Evolutionary conservation across 805 yeast genomes (phyloP).

Genomic region (Metschnikowia continentalis): DNA sequence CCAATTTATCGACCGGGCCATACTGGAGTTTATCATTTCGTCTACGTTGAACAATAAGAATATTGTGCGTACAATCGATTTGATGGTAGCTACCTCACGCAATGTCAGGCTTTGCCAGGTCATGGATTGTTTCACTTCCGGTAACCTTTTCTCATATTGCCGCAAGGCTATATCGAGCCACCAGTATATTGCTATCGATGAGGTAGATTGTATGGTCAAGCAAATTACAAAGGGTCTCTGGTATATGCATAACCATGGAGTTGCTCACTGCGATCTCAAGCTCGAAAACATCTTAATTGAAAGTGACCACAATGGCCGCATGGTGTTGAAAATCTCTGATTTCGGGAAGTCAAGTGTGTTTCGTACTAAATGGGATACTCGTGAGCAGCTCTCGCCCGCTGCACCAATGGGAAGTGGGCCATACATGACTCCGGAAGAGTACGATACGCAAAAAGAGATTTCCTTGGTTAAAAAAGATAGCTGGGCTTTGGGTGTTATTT

Average conservation of each 20-base stretch:
- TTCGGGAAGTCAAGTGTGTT: conserved; percentile 92
- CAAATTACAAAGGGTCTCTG: conserved; percentile 78
- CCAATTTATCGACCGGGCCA: conserved; percentile 64
- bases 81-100: conserved; percentile 46
- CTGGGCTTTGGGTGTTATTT: conserved; percentile 77
- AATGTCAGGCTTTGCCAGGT: conserved; percentile 28
- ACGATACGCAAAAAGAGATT: conserved; percentile 35
- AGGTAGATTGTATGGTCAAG: conserved; percentile 86
- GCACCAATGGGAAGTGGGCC: conserved; percentile 89
- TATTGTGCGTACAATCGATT: conserved; percentile 71
- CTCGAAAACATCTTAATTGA: conserved; percentile 74
- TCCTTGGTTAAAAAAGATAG: conserved; percentile 81
- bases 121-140: conserved; percentile 37
- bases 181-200: conserved; percentile 34
- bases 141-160: conserved; percentile 33
- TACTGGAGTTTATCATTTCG: conserved; percentile 88
- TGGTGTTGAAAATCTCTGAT: conserved; percentile 48
- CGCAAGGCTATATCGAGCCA: conserved; percentile 10
- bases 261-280: conserved; percentile 89
- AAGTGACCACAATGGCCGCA: conserved; percentile 28
- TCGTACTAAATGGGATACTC: conserved; percentile 80
- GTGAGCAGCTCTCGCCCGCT: conserved; percentile 40
- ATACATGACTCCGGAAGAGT: conserved; percentile 91
- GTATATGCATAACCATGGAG: conserved; percentile 87
- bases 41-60: conserved; percentile 72